Percentiles rank a stretch among this genome's conserved stretches.
These are phyloP conservation scores for Blastocystis sp. DNA, from an alignment of 352 stramenopile genomes.

Conservation along the genomic window DNA sequence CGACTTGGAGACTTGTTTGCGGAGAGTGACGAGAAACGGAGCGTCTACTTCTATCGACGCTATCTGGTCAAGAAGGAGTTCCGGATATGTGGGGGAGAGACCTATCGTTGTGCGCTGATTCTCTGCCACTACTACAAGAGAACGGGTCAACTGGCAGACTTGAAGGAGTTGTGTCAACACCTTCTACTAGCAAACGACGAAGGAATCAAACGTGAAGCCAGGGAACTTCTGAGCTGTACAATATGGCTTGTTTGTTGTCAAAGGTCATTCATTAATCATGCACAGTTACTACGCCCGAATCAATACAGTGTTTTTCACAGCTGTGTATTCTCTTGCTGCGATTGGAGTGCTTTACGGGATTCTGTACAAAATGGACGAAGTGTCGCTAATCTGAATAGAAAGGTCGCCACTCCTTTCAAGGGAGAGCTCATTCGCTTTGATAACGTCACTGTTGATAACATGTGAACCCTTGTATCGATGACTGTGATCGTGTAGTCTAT, in stretches of 20 bases:
- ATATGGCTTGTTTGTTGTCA: background rate
- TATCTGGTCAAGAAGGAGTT: background rate
- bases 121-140: slow-evolving; percentile 24
- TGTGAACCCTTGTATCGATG: background rate
- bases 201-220: background rate
- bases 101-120: background rate
- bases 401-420: slow-evolving; percentile 7
- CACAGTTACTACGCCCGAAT: slow-evolving; percentile 44
- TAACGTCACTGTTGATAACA: slow-evolving; percentile 14
- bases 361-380: background rate
- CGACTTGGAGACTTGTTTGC: background rate
- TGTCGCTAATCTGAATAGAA: background rate
- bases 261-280: background rate
- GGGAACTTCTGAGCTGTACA: background rate
- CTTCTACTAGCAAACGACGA: slow-evolving; percentile 13
- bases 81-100: background rate
- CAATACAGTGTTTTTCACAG: slow-evolving; percentile 45
- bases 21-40: background rate
- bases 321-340: slow-evolving; percentile 32
- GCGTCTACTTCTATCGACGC: background rate
- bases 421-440: slow-evolving; percentile 50
- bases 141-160: background rate
- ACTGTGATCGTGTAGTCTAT: background rate
- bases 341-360: slow-evolving; percentile 9
- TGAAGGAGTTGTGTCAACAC: background rate